These are phyloP conservation scores for Cladosporium sp. DNA, from an alignment of 2,329 filamentous ascomycete genomes.

Conservation along the genomic window DNA sequence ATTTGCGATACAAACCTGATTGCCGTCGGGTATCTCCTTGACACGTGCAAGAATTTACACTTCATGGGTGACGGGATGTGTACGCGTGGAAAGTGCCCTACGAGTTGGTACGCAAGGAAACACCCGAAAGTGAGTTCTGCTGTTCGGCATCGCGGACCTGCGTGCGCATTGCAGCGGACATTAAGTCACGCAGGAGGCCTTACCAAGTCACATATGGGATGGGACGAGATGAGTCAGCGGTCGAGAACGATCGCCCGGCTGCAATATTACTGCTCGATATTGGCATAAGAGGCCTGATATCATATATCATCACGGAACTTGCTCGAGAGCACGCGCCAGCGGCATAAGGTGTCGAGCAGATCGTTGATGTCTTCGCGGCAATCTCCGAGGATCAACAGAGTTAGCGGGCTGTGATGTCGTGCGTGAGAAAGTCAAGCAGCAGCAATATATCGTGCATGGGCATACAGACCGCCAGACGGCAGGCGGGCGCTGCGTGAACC, in stretches of 20 bases:
- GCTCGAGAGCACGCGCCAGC: neutral
- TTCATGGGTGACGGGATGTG: neutral
- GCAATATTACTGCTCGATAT: neutral
- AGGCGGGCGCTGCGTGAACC: conserved; percentile 6
- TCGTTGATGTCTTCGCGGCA: neutral
- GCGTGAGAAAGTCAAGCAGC: neutral
- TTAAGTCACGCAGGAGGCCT: conserved; percentile 9
- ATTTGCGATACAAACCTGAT: neutral
- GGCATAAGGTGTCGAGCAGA: neutral
- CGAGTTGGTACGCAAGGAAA: neutral
- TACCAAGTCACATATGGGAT: neutral
- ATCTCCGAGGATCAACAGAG: conserved; percentile 11
- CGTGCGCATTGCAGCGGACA: neutral
- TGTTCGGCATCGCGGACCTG: neutral
- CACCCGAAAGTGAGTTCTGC: neutral
- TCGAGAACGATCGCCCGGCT: neutral
- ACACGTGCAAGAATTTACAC: neutral
- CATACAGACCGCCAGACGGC: conserved; percentile 12
- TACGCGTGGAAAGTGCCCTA: neutral
- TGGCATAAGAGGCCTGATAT: neutral
- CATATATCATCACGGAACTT: neutral
- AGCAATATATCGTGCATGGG: conserved; percentile 12
- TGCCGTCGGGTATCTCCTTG: neutral
- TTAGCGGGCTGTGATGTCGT: conserved; percentile 10
- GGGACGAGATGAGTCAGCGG: conserved; percentile 7